Percentiles rank a stretch among this genome's conserved stretches.
Conservation (phyloP, 1,284 basidiomycete species). For the Puccinia coronata region DNA sequence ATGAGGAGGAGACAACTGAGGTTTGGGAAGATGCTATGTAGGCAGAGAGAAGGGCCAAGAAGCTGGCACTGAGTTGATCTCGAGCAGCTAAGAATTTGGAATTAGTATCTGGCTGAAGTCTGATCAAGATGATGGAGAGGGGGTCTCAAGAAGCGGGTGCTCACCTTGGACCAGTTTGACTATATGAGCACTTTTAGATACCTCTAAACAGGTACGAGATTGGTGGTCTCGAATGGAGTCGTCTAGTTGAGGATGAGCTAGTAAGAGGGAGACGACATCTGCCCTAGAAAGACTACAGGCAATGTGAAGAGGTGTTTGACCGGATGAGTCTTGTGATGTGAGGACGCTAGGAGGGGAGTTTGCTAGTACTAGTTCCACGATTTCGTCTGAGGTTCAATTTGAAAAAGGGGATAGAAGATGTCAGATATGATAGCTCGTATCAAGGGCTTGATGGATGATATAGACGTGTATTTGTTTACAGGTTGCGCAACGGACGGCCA, state of each 20-base stretch:
- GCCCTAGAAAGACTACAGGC: constrained; percentile 76
- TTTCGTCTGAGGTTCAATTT: constrained; percentile 62
- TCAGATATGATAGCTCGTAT: constrained; percentile 21
- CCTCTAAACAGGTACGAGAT: constrained; percentile 73
- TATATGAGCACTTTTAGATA: constrained; percentile 66
- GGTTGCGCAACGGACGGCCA: constrained; percentile 80
- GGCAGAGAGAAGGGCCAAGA: constrained; percentile 67
- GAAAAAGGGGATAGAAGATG: constrained; percentile 36
- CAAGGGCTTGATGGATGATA: background rate
- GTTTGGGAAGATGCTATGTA: constrained; percentile 56
- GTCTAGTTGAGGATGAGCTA: constrained; percentile 63
- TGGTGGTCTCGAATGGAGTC: constrained; percentile 74
- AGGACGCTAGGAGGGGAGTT: constrained; percentile 51
- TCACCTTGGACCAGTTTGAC: constrained; percentile 75
- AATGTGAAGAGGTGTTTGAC: constrained; percentile 81
- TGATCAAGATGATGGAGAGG: too few relatives aligned
- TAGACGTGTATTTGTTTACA: constrained; percentile 62
- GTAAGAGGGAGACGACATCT: constrained; percentile 66
- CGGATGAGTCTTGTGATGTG: constrained; percentile 58
- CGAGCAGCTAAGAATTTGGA: constrained; percentile 68
- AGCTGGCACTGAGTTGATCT: constrained; percentile 74
- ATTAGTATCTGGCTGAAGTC: background rate
- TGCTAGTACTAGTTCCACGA: constrained; percentile 57
- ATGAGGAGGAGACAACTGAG: constrained; percentile 36
- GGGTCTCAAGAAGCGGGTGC: constrained; percentile 51